Percentiles rank a stretch among this genome's conserved stretches.
These are phyloP conservation scores for Tulasnella sp. DNA, from an alignment of 768 basidiomycete species.

Conservation along the genomic window DNA sequence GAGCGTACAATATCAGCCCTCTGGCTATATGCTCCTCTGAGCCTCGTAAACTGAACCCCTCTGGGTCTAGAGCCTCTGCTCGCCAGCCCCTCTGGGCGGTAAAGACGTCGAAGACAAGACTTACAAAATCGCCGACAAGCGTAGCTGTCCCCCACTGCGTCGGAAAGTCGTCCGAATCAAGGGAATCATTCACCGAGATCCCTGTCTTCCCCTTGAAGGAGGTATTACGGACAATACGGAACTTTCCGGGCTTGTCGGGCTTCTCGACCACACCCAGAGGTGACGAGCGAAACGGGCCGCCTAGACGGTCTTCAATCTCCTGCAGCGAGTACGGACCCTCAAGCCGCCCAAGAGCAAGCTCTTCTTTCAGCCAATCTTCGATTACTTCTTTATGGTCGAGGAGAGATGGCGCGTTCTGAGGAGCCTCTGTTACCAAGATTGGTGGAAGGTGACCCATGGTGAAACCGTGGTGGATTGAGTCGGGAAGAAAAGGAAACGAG, in stretches of 20 bases:
- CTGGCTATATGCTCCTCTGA: not conserved
- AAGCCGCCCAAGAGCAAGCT: constrained; percentile 20
- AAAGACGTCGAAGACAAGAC: not conserved
- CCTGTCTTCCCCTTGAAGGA: not conserved
- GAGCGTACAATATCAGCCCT: no score
- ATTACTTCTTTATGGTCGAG: constrained; percentile 29
- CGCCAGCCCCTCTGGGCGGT: not conserved
- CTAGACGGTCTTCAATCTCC: not conserved
- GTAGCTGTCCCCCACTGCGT: not conserved
- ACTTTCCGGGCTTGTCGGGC: constrained; percentile 29
- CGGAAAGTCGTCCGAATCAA: not conserved
- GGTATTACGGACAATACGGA: constrained; percentile 33
- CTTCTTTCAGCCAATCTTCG: constrained; percentile 2
- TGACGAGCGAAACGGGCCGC: constrained; percentile 14
- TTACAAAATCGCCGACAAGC: no score
- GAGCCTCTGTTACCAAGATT: constrained; percentile 20
- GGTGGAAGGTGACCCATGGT: constrained; percentile 17
- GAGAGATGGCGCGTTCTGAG: constrained; percentile 32
- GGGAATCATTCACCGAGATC: not conserved
- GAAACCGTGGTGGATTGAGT: constrained; percentile 9
- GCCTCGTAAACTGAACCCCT: not conserved
- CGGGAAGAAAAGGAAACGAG: not conserved
- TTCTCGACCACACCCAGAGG: constrained; percentile 26
- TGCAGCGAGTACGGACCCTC: constrained; percentile 22
- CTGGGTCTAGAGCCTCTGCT: not conserved